Evolutionary conservation across 305 asterid species (phyloP), one percentile per base, ranked within the genome.

Genomic region (Solanum hybrid): DNA sequence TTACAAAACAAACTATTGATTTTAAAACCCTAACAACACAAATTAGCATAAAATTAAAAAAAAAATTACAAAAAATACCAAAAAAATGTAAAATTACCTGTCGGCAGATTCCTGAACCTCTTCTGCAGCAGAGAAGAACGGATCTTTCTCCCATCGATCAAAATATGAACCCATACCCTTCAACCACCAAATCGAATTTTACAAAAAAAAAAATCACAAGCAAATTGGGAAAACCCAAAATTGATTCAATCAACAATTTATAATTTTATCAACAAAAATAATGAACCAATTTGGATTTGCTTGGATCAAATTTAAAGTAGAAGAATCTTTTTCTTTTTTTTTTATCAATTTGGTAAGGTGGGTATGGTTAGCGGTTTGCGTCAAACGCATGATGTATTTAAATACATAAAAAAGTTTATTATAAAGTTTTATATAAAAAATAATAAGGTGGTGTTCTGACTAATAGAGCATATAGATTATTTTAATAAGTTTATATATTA

Each of bases 21-120:
- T 35, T 26, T 40, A 26, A 40, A 82, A 42, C n/a, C 9, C 37
- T 4, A 82, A 20, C 5, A 26, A 82, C 51, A 40, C 9, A 14
- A 82, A 40, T 82, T 40, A 26, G 35, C 34, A 39, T 39, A 13
- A 80, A 11, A 3, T n/a, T 3, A 0, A 31, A 3, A 31, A 31
- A 31, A 31, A 8, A 86, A 34, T 11, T 67, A 34, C 51, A 3
- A 64, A 64, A 64, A 64, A 76, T 18, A 33, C 0, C 31, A 35
- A 61, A 61, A 26, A 20, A 71, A 86, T 8, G 3, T 1, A 24
- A 71, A 86, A 34, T 81, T 88, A 95, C 98, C 97, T 92, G 90
- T 95, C 98, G 9, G 97, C 94, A 75, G 97, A 95, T 93, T 93
- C 95, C 88, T 95, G 98, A 79, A 95, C 97, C 78, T 95, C 98